Base-by-base conservation (phyloP, 1,139 yeast genomes). In the Blastobotrys serpentis region DNA sequence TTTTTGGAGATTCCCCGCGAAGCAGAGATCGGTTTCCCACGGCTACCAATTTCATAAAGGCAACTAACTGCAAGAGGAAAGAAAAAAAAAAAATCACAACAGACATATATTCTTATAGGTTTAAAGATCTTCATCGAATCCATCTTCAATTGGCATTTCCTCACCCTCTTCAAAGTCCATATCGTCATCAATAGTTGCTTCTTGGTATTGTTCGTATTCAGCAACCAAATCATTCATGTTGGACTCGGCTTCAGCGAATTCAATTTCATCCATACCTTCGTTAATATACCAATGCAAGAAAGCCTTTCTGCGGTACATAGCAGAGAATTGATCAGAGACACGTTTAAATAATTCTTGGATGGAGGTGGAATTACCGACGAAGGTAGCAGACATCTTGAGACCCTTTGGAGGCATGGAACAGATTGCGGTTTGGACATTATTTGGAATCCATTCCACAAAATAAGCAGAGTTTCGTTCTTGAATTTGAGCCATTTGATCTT, bases 201-300 rank as follows among this genome's bases (percentile, higher is more conserved):
- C 66, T 61, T 72, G 75, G 62, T 72, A 71, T 59, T 73, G 76
- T 59, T 70, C 72, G 59, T 72, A 72, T 57, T 72, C 76, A 43
- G 61, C 58, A 33, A 73, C 70, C 43, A 72, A 60, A 50, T 72
- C 76, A 48, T 63, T 63, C 59, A 72, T 59, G 60, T 72, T 72
- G 46, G 72, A 65, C 53, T 71, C 71, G 13, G 76, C 76, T 58
- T 73, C 76, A 26, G 71, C 66, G 62, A 72, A 73, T 59, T 72
- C 76, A 53, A 66, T 65, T 58, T 67, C 73, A 47, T 72, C 76
- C 76, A 72, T 73, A 48, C 76, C 77, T 56, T 72, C 76, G 32
- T 69, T 65, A 17, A 73, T 68, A 60, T 72, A 72, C 75, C 77
- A 73, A 55, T 72, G 77, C 56, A 72, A 57, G 67, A 73, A 72